A percentile compares a stretch with the other conserved stretches of the same genome.
phyloP scores from a whole-genome alignment of 2,329 filamentous ascomycete species.

The Beauveria asiatica region DNA sequence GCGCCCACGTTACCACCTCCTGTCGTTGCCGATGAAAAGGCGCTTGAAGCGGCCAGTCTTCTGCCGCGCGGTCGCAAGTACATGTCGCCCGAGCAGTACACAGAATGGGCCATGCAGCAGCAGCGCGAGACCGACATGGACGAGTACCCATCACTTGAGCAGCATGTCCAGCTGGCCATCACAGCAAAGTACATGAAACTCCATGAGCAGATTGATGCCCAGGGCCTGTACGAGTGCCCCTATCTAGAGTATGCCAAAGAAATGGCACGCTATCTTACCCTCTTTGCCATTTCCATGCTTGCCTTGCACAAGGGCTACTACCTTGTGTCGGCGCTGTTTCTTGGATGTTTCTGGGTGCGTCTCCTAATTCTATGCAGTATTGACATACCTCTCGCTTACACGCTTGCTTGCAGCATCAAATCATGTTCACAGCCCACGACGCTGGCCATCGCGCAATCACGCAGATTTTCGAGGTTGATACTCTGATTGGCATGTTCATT shows the following conservation, averaged over 20 bases:
- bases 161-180: slow-evolving; percentile 46
- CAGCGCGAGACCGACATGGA: slow-evolving; percentile 25
- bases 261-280: slow-evolving; percentile 39
- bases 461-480: slow-evolving; percentile 48
- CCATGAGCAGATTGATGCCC: slow-evolving; percentile 44
- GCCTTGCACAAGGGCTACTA: slow-evolving; percentile 45
- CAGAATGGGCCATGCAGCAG: slow-evolving; percentile 27
- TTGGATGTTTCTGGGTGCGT: slow-evolving; percentile 54
- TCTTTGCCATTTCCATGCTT: slow-evolving; percentile 42
- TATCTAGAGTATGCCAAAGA: slow-evolving; percentile 53
- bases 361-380: not conserved
- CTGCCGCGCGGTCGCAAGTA: slow-evolving; percentile 8
- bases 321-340: slow-evolving; percentile 44
- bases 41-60: not conserved
- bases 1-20: not conserved
- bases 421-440: slow-evolving; percentile 61
- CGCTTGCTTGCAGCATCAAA: slow-evolving; percentile 42
- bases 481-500: slow-evolving; percentile 52
- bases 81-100: slow-evolving; percentile 21
- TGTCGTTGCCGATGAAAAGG: not conserved
- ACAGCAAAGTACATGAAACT: slow-evolving; percentile 45
- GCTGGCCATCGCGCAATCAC: slow-evolving; percentile 57
- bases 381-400: slow-evolving; percentile 12
- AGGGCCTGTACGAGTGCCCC: slow-evolving; percentile 50
- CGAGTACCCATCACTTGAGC: slow-evolving; percentile 45